Percentiles rank a stretch among this genome's conserved stretches.
phyloP scores from a whole-genome alignment of 2,329 filamentous ascomycete species.

The Xylariaceae sp. region DNA sequence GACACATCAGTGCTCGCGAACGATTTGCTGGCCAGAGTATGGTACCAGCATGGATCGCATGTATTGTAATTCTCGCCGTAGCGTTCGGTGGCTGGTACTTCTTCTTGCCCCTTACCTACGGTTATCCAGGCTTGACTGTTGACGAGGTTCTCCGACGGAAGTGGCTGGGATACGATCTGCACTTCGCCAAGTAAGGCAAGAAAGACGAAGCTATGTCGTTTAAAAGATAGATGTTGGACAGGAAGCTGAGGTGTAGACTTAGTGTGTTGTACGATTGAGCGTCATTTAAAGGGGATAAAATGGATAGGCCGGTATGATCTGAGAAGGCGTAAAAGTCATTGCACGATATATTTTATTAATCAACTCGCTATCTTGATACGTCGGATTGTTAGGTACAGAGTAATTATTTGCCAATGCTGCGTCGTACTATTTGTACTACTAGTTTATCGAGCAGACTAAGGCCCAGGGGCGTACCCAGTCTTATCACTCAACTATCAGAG shows the following conservation, averaged over 20 bases:
- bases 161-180: conserved; percentile 96
- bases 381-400: too few species aligned
- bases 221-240: conserved; percentile 8
- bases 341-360: conserved; percentile 14
- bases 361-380: not conserved
- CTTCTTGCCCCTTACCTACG: conserved; percentile 95
- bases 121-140: conserved; percentile 84
- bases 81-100: conserved; percentile 84
- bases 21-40: conserved; percentile 81
- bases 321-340: conserved; percentile 25
- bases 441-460: too few species aligned
- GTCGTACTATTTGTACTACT: too few species aligned
- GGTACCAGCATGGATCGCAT: conserved; percentile 78
- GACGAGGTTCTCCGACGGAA: conserved; percentile 82
- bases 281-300: conserved; percentile 24
- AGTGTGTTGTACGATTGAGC: conserved; percentile 35
- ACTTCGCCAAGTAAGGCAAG: conserved; percentile 87
- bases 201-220: too few species aligned
- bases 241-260: conserved; percentile 18
- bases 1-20: conserved; percentile 79
- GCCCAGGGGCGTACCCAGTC: too few species aligned
- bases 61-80: conserved; percentile 68
- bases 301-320: conserved; percentile 26
- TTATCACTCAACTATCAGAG: too few species aligned
- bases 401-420: too few species aligned